Base-by-base conservation (phyloP, 2,329 filamentous ascomycete genomes). In the Shiraia sp. region DNA sequence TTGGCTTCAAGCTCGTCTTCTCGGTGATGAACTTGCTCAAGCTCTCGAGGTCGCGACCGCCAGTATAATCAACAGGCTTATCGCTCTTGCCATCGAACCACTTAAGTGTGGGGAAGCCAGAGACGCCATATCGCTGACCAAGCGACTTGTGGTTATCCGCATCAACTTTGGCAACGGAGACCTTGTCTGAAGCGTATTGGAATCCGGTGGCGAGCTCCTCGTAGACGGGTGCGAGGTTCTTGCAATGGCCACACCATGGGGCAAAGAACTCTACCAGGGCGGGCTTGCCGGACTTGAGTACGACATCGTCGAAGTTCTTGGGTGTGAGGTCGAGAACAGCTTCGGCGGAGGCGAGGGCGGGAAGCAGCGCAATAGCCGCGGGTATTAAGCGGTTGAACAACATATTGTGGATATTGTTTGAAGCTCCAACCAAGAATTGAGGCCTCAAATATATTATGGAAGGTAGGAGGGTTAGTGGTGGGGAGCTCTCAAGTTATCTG, bases 231-330 rank as follows among this genome's bases (percentile, higher is more conserved):
- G 93, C 93, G 24, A 99, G 87, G 65, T 77, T 95, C 82, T 97
- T 97, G 89, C 93, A 99, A 80, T 99, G 93, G 23, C 93, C 95
- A 67, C 93, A 99, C 93, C 93, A 99, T 16, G 92, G 91, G 24
- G 93, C 93, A 68, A 95, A 97, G 81, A 99, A 99, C 72, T 97
- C 91, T 60, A 97, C 90, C 17, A 99, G 85, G 0, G 93, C 91
- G 30, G 93, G 92, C 78, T 95, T 97, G 72, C 90, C 90, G 32
- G 88, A 92, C 70, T 95, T 83, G 47, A 96, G 79, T 52, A 96
- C 90, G 40, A 96, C 79, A 33, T 86, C 76, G 77, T 97, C 92
- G 71, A 99, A 99, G 78, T 96, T 99, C 61, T 78, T 77, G 41
- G 92, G 90, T 46, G 87, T 84, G 48, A 99, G 85, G 71, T 97